Percentiles rank a stretch among this genome's conserved stretches.
These are phyloP conservation scores for Paecilomyces dactylethromorphus DNA, from an alignment of 2,329 filamentous ascomycete genomes.

Conservation along the genomic window DNA sequence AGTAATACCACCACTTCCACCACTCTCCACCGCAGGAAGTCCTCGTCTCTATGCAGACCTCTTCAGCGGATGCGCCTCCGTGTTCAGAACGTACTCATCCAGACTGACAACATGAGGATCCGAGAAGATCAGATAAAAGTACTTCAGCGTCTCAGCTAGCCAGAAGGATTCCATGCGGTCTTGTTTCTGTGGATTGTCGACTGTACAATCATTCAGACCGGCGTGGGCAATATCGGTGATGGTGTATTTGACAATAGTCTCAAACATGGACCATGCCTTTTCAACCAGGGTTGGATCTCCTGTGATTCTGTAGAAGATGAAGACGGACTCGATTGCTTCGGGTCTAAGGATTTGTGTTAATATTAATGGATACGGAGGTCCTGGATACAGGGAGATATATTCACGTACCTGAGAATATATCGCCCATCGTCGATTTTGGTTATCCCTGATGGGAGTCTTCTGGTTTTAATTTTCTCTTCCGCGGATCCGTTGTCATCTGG, in stretches of 20 bases:
- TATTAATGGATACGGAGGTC: not conserved
- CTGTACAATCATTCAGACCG: conserved; percentile 28
- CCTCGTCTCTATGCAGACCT: conserved; percentile 17
- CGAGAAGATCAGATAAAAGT: conserved; percentile 78
- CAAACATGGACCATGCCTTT: conserved; percentile 81
- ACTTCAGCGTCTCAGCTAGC: conserved; percentile 86
- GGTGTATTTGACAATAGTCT: conserved; percentile 61
- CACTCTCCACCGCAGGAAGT: no score
- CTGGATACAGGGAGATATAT: not conserved
- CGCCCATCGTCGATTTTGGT: conserved; percentile 8
- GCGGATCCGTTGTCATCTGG: not conserved
- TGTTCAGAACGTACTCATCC: conserved; percentile 62
- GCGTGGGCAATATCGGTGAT: conserved; percentile 61
- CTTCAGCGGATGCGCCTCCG: conserved; percentile 48
- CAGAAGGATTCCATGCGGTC: conserved; percentile 85
- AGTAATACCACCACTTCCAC: no score
- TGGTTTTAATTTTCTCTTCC: conserved; percentile 11
- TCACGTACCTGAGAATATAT: conserved; percentile 33
- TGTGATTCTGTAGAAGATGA: conserved; percentile 29
- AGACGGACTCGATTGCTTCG: conserved; percentile 82
- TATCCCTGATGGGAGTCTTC: conserved; percentile 12
- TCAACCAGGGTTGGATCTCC: conserved; percentile 64
- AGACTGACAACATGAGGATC: conserved; percentile 59
- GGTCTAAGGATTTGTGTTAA: conserved; percentile 34
- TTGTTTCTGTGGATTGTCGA: conserved; percentile 27